Percentiles rank a stretch among this genome's conserved stretches.
These are phyloP conservation scores for Candida koratica DNA, from an alignment of 805 yeast species.

Conservation along the genomic window DNA sequence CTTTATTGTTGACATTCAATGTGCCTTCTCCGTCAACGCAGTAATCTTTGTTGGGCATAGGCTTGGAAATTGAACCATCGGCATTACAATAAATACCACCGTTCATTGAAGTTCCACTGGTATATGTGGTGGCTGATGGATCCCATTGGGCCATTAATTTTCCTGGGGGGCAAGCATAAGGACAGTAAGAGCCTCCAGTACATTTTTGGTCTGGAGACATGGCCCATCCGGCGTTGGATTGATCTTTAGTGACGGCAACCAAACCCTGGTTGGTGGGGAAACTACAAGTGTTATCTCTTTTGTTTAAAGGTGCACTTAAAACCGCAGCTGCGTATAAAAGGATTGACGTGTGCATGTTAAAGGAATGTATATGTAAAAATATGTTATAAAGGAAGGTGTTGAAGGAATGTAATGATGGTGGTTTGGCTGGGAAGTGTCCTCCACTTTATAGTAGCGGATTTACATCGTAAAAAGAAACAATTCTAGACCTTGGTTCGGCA, in stretches of 20 bases:
- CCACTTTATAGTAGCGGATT: background rate
- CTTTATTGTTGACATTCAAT: constrained; percentile 56
- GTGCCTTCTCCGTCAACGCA: constrained; percentile 80
- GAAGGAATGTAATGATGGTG: background rate
- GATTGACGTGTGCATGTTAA: constrained; percentile 5
- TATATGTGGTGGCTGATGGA: constrained; percentile 62
- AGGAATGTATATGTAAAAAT: constrained; percentile 6
- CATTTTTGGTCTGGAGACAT: constrained; percentile 71
- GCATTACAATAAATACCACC: constrained; percentile 81
- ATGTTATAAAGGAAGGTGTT: constrained; percentile 4
- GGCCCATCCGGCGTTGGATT: constrained; percentile 82
- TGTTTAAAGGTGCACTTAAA: constrained; percentile 22
- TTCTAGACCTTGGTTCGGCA: constrained; percentile 1
- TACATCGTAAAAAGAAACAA: constrained; percentile 1
- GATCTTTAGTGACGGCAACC: constrained; percentile 59
- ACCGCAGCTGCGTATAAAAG: constrained; percentile 18
- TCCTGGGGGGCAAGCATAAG: constrained; percentile 90
- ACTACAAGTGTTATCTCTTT: constrained; percentile 46
- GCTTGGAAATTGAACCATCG: constrained; percentile 64
- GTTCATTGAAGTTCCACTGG: constrained; percentile 72
- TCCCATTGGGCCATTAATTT: constrained; percentile 89
- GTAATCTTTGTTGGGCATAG: constrained; percentile 52
- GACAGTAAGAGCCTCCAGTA: constrained; percentile 76
- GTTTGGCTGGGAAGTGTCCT: background rate
- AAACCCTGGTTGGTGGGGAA: constrained; percentile 69